These are phyloP conservation scores for Fraxinus latifolia DNA, from an alignment of 305 asterid genomes.

Conservation along the genomic window DNA sequence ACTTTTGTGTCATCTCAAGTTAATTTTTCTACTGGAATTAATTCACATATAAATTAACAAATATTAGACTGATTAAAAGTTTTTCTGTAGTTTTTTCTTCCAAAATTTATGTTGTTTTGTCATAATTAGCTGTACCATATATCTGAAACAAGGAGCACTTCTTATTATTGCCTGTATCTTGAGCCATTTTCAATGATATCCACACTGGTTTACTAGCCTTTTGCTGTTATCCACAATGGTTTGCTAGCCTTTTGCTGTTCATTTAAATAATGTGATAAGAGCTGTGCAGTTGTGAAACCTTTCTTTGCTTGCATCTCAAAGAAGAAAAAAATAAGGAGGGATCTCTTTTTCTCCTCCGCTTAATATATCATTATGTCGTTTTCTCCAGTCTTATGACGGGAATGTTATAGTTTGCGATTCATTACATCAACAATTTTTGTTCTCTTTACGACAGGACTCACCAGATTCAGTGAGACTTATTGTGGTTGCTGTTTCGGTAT, in stretches of 20 bases:
- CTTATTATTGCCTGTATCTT: background rate
- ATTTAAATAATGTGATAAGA: conserved; percentile 10
- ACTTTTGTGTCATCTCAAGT: background rate
- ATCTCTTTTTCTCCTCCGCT: conserved; percentile 4
- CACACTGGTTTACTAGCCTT: background rate
- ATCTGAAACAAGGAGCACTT: background rate
- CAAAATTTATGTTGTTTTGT: background rate
- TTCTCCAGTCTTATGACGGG: background rate
- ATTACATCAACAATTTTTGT: conserved; percentile 16
- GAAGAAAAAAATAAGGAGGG: background rate
- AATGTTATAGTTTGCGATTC: conserved; percentile 14
- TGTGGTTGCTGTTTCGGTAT: conserved; percentile 53
- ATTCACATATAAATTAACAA: background rate
- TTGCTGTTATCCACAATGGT: background rate
- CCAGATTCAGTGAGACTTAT: conserved; percentile 66
- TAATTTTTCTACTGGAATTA: background rate
- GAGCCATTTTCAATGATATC: background rate
- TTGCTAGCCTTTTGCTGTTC: background rate
- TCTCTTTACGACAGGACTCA: conserved; percentile 61
- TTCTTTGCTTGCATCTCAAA: background rate
- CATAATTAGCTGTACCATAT: background rate
- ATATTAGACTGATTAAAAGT: background rate
- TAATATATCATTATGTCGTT: background rate
- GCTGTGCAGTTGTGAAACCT: conserved; percentile 5
- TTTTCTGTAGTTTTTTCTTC: background rate